Percentiles rank a stretch among this genome's conserved stretches.
Conservation (phyloP, 1,284 basidiomycete species). For the Sphaerobolus stellatus region DNA sequence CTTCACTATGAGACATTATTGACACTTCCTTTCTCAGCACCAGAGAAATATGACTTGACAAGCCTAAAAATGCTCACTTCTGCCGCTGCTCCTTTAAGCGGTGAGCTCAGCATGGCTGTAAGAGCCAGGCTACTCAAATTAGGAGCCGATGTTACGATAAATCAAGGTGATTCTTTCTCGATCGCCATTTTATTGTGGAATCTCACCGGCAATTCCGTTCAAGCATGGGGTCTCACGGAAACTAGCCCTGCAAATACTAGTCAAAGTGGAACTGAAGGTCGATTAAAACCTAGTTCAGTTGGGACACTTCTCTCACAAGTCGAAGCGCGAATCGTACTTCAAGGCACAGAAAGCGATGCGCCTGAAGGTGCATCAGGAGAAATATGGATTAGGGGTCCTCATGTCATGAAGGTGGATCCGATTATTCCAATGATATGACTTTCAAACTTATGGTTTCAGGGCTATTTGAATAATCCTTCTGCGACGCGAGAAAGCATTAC, state of each 20-base stretch:
- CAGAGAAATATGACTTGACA: constrained; percentile 69
- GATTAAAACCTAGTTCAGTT: constrained; percentile 21
- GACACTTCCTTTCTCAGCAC: constrained; percentile 41
- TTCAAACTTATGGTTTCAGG: constrained; percentile 33
- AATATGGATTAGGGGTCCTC: constrained; percentile 76
- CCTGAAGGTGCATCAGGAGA: constrained; percentile 67
- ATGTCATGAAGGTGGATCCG: constrained; percentile 67
- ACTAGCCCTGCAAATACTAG: constrained; percentile 57
- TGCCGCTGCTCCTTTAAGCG: constrained; percentile 82
- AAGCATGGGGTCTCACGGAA: constrained; percentile 79
- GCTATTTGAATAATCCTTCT: constrained; percentile 55
- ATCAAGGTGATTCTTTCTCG: constrained; percentile 42
- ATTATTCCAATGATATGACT: neutral
- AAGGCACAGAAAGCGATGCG: constrained; percentile 49
- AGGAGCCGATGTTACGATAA: constrained; percentile 34
- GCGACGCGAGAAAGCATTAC: constrained; percentile 72
- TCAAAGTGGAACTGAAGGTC: constrained; percentile 29
- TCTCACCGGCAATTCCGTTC: neutral
- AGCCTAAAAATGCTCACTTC: constrained; percentile 62
- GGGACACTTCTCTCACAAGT: constrained; percentile 49
- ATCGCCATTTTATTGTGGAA: neutral
- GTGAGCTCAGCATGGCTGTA: constrained; percentile 53
- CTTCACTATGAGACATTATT: neutral
- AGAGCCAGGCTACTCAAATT: constrained; percentile 40
- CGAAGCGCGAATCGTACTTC: constrained; percentile 45